phyloP scores from a whole-genome alignment of 2,329 filamentous ascomycete species.

The Xylaria sp. region DNA sequence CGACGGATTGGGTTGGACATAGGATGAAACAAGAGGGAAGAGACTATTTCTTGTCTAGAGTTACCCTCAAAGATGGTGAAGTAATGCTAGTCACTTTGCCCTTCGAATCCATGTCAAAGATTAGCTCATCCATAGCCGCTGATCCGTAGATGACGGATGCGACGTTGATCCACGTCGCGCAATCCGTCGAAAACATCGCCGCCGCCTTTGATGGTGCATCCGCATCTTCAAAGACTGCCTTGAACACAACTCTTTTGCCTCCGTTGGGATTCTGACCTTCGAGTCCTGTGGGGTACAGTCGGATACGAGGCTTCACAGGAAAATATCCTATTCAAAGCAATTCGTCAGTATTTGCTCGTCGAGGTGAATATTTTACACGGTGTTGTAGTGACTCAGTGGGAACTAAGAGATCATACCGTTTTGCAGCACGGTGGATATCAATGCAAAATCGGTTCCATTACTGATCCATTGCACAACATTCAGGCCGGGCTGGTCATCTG shows the following conservation, averaged over 20 bases:
- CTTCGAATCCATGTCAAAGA: constrained; percentile 43
- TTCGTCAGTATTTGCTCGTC: constrained; percentile 1
- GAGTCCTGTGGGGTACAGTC: constrained; percentile 49
- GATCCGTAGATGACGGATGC: constrained; percentile 46
- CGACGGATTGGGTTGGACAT: too few species aligned
- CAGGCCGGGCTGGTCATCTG: constrained; percentile 46
- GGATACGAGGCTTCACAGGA: constrained; percentile 44
- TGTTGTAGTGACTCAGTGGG: too few species aligned
- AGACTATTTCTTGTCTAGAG: constrained; percentile 38
- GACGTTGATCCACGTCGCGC: constrained; percentile 45
- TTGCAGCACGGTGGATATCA: constrained; percentile 41
- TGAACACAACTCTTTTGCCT: constrained; percentile 47
- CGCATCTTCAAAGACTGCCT: constrained; percentile 49
- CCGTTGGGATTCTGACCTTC: constrained; percentile 40
- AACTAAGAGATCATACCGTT: constrained; percentile 23
- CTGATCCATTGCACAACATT: constrained; percentile 48
- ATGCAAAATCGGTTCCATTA: constrained; percentile 48
- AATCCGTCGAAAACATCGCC: constrained; percentile 52
- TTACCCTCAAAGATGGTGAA: constrained; percentile 44
- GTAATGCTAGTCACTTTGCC: constrained; percentile 42
- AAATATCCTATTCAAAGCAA: constrained; percentile 31
- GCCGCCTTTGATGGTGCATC: constrained; percentile 36
- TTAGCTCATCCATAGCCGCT: constrained; percentile 44
- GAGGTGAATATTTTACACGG: neutral
- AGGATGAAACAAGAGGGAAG: neutral